Base-by-base conservation (phyloP, 306 rosid genomes). In the Canavalia gladiata region DNA sequence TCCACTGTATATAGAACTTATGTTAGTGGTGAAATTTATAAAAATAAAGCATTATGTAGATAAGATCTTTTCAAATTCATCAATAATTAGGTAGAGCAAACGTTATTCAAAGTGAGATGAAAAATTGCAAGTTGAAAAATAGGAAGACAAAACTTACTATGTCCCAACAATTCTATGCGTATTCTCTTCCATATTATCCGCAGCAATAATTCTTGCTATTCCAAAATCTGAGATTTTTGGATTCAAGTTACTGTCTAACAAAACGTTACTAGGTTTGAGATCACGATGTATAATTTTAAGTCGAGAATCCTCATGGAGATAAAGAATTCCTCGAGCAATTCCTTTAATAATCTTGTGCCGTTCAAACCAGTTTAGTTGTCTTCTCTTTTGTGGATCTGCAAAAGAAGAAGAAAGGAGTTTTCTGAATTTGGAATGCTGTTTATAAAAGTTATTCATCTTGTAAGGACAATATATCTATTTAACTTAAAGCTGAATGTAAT, bases 191-290 rank as follows among this genome's bases (percentile, higher is more conserved):
- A 46, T 59, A 59, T 0, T 9, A 60, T 83, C 86, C 3, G 11
- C 55, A 11, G 7, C 77, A 31, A 87, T 41, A 2, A 89, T 81
- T 68, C 68, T 89, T 3, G 91, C 90, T 84, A 84, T 81, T 0
- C 87, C 91, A 72, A 92, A 92, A 63, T 92, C 90, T 34, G 88
- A 80, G 0, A 89, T 87, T 35, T 90, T 92, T 1, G 90, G 81
- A 30, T 91, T 72, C 84, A 92, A 74, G 0, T 84, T 35, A 1
- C 8, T 8, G 8, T 89, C 92, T 28, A 89, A 42, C 5, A 92
- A 37, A 50, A 92, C 6, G 50, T 89, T 90, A 34, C 87, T 85
- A 0, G 86, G 81, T 64, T 88, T 88, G 1, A 88, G 57, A 77
- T 88, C 87, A 72, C 86, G 87, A 5, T 88, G 80, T 0, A 92